phyloP scores from a whole-genome alignment of 495 filamentous ascomycete species.

The Parmelia sp. region DNA sequence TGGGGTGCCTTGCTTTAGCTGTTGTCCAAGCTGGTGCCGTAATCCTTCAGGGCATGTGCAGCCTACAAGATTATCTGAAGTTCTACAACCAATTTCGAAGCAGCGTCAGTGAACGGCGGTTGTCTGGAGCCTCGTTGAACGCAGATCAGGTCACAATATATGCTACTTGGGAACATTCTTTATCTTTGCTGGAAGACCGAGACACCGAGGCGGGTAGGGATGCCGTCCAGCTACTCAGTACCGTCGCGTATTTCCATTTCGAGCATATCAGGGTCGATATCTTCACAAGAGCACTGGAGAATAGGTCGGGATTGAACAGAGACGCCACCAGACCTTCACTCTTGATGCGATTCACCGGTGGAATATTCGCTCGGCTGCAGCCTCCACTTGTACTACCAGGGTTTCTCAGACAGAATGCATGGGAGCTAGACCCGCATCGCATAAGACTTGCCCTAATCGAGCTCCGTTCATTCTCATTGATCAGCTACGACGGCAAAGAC shows the following conservation, averaged over 20 bases:
- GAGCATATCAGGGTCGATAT: conserved; percentile 31
- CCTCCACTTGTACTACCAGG: conserved; percentile 19
- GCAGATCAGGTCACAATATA: conserved; percentile 26
- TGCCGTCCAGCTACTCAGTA: conserved; percentile 28
- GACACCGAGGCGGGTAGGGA: conserved; percentile 22
- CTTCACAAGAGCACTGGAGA: conserved; percentile 23
- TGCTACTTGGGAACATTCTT: conserved; percentile 32
- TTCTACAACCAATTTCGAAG: conserved; percentile 23
- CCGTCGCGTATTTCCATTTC: conserved; percentile 30
- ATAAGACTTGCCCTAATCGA: conserved; percentile 24
- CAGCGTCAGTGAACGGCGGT: conserved; percentile 11
- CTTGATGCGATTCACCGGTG: neutral
- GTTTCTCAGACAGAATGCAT: conserved; percentile 18
- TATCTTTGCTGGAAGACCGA: conserved; percentile 21
- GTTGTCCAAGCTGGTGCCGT: conserved; percentile 35
- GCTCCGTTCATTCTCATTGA: conserved; percentile 32
- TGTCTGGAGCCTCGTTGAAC: conserved; percentile 15
- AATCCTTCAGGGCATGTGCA: conserved; percentile 28
- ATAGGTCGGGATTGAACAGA: conserved; percentile 9
- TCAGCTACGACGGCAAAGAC: conserved; percentile 25
- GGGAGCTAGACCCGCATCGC: conserved; percentile 11
- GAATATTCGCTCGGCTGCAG: conserved; percentile 14
- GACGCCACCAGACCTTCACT: neutral
- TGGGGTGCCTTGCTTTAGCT: conserved; percentile 37
- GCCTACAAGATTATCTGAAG: conserved; percentile 29